Percentiles rank a stretch among this genome's conserved stretches.
These are phyloP conservation scores for Leonotis leonurus DNA, from an alignment of 257 asterid species.

Conservation along the genomic window DNA sequence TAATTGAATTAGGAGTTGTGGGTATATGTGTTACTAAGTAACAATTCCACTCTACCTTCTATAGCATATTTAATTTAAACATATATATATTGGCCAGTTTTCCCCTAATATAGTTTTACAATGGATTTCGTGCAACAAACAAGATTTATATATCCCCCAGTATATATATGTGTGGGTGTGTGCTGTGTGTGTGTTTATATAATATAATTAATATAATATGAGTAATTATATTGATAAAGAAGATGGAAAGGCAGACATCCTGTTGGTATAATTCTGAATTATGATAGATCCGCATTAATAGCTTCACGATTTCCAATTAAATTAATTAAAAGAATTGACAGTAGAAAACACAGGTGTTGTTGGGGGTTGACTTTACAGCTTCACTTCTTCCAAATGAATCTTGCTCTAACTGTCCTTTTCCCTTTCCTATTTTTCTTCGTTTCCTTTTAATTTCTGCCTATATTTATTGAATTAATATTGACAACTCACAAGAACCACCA, in stretches of 20 bases:
- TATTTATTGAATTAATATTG: neutral
- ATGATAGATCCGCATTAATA: constrained; percentile 41
- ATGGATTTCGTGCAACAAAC: neutral
- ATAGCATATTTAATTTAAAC: no score
- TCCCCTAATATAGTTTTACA: no score
- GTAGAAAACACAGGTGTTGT: constrained; percentile 38
- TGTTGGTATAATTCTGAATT: constrained; percentile 17
- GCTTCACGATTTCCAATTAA: constrained; percentile 41
- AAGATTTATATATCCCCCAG: neutral
- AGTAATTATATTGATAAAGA: no score
- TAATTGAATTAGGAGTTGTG: neutral
- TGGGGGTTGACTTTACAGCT: constrained; percentile 82
- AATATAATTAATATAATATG: no score
- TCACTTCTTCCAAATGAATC: constrained; percentile 35
- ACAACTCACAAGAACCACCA: constrained; percentile 9
- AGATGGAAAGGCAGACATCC: constrained; percentile 29
- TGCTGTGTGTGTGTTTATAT: no score
- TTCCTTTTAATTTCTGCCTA: neutral
- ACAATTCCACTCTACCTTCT: neutral
- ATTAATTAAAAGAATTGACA: constrained; percentile 16
- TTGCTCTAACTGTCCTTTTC: constrained; percentile 28
- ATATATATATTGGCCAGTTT: no score
- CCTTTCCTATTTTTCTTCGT: neutral
- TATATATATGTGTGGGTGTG: no score
- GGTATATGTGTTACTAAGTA: neutral